A percentile compares a stretch with the other conserved stretches of the same genome.
These are phyloP conservation scores for Thielaviopsis ethacetica DNA, from an alignment of 2,329 filamentous ascomycete species.

Conservation along the genomic window DNA sequence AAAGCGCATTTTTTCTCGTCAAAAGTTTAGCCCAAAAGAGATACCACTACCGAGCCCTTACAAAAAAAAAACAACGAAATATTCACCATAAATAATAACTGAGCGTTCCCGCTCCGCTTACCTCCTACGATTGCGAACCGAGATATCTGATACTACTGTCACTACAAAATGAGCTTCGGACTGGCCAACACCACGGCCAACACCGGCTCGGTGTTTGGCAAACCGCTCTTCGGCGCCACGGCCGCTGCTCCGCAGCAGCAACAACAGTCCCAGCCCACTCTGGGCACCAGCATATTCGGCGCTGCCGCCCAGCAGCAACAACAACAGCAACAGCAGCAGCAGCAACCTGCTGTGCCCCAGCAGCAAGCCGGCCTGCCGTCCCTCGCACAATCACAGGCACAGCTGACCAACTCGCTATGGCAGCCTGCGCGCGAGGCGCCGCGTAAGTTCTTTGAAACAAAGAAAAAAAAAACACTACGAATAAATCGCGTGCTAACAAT, in stretches of 20 bases:
- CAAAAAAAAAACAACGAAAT: too few relatives aligned
- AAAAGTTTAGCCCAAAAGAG: neutral
- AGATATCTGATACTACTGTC: too few relatives aligned
- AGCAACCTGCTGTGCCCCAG: too few relatives aligned
- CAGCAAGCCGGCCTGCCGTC: conserved; percentile 23
- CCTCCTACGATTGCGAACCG: too few relatives aligned
- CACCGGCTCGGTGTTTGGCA: conserved; percentile 11
- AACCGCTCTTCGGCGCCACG: conserved; percentile 17
- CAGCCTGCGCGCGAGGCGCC: conserved; percentile 34
- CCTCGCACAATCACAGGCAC: conserved; percentile 28
- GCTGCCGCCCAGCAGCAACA: neutral
- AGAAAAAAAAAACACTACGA: neutral
- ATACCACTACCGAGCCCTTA: too few relatives aligned
- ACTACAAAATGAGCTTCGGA: conserved; percentile 8
- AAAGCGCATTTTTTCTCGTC: neutral
- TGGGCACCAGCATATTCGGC: conserved; percentile 12
- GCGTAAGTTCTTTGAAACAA: conserved; percentile 21
- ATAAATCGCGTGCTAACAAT: too few relatives aligned
- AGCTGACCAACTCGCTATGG: conserved; percentile 35
- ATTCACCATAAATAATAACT: too few relatives aligned
- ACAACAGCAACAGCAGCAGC: conserved; percentile 21
- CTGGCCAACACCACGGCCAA: conserved; percentile 2
- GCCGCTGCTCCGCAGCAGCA: conserved; percentile 13
- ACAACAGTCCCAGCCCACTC: conserved; percentile 22
- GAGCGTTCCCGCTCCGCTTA: neutral